These are phyloP conservation scores for Neonectria coccinea DNA, from an alignment of 2,329 filamentous ascomycete species.

Conservation along the genomic window DNA sequence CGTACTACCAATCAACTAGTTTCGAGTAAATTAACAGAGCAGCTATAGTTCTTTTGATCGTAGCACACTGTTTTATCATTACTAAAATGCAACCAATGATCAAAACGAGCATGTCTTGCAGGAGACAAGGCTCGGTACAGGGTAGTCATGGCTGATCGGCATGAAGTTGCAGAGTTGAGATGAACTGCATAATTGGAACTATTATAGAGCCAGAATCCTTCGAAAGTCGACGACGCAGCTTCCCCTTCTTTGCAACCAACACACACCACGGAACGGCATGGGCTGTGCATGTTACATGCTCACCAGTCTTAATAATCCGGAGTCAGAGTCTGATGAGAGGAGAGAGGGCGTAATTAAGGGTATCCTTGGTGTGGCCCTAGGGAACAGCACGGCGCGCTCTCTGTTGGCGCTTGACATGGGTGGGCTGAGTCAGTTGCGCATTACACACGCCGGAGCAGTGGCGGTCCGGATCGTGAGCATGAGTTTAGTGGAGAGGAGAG, in stretches of 20 bases:
- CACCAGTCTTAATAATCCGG: not conserved
- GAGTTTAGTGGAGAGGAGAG: slow-evolving; percentile 2
- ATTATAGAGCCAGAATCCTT: not conserved
- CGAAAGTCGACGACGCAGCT: not conserved
- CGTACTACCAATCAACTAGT: too few species aligned
- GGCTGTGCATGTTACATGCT: not conserved
- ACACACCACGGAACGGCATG: not conserved
- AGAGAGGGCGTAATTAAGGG: not conserved
- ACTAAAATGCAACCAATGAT: too few species aligned
- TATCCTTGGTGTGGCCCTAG: not conserved
- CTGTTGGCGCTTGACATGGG: slow-evolving; percentile 3
- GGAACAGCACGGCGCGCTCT: not conserved
- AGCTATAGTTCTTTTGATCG: too few species aligned
- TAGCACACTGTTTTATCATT: too few species aligned
- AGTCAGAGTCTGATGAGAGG: not conserved
- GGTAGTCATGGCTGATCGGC: not conserved
- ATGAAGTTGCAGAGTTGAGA: not conserved
- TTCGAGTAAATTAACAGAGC: too few species aligned
- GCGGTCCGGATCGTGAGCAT: not conserved
- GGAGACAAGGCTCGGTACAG: not conserved
- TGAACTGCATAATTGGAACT: not conserved
- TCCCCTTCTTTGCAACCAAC: not conserved
- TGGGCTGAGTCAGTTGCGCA: not conserved
- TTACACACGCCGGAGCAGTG: not conserved
- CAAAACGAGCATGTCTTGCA: too few species aligned